phyloP scores from a whole-genome alignment of 345 rosid genomes.

The Eucalyptus guilfoylei region DNA sequence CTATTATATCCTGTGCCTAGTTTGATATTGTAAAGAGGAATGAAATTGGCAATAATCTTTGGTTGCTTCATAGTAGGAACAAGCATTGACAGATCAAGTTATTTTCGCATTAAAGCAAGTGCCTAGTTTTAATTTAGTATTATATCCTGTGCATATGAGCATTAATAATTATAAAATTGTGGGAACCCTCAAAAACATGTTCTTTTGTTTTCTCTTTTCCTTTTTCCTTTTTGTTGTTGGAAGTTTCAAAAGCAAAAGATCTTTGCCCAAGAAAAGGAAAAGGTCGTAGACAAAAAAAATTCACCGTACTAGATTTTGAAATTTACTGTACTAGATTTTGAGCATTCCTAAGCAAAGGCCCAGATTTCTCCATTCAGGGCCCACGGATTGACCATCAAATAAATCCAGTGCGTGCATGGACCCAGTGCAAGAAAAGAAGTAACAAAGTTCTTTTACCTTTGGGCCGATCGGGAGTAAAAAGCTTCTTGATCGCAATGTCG shows the following conservation, averaged over 20 bases:
- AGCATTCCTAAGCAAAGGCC: not conserved
- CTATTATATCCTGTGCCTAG: not conserved
- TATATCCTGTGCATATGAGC: not conserved
- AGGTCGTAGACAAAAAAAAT: not conserved
- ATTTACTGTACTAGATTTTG: not conserved
- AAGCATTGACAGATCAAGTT: not conserved
- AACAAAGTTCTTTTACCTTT: conserved; percentile 33
- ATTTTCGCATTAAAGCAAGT: not conserved
- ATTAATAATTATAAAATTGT: not conserved
- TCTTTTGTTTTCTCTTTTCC: not conserved
- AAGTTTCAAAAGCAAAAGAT: not conserved
- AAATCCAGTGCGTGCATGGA: not conserved
- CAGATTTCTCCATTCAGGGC: not conserved
- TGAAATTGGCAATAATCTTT: not conserved
- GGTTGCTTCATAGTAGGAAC: not conserved
- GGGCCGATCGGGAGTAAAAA: conserved; percentile 58
- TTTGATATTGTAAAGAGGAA: not conserved
- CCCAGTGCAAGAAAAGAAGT: not conserved
- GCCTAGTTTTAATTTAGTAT: not conserved
- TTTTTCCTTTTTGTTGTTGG: not conserved
- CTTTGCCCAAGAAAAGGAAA: not conserved
- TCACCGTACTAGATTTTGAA: not conserved
- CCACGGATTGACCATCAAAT: not conserved
- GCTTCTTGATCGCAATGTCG: conserved; percentile 81
- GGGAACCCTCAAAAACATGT: not conserved